phyloP scores from a whole-genome alignment of 306 rosid genomes.

The Rosa rugosa region DNA sequence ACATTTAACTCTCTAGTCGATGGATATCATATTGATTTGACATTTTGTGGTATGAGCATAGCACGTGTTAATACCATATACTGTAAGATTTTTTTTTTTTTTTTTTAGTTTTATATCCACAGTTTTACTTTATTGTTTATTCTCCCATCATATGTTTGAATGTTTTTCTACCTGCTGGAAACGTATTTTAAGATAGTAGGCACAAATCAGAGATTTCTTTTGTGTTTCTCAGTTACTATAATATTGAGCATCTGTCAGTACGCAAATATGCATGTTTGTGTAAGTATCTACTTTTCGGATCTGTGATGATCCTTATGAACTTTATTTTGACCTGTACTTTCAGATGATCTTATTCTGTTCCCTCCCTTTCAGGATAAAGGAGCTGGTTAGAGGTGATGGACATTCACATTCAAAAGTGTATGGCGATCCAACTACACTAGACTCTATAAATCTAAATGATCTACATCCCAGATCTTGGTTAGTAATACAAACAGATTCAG shows the following conservation, averaged over 20 bases:
- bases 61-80: neutral
- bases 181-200: neutral
- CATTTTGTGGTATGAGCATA: neutral
- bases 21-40: slow-evolving; percentile 21
- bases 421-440: slow-evolving; percentile 67
- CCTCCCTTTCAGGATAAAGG: slow-evolving; percentile 58
- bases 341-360: slow-evolving; percentile 27
- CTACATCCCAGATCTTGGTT: no score
- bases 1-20: neutral
- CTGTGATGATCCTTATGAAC: neutral
- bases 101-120: no score
- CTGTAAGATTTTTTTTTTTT: no score
- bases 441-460: no score
- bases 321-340: neutral
- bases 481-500: no score
- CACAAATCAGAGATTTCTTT: neutral
- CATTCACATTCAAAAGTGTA: slow-evolving; percentile 38
- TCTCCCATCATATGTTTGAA: neutral
- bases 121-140: neutral
- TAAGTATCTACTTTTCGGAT: neutral
- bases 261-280: neutral
- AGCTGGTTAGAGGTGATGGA: slow-evolving; percentile 50
- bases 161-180: neutral
- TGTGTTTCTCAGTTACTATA: neutral
- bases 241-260: neutral